Conservation (phyloP, 2,329 filamentous ascomycete genomes). For the Colletotrichum sp. region DNA sequence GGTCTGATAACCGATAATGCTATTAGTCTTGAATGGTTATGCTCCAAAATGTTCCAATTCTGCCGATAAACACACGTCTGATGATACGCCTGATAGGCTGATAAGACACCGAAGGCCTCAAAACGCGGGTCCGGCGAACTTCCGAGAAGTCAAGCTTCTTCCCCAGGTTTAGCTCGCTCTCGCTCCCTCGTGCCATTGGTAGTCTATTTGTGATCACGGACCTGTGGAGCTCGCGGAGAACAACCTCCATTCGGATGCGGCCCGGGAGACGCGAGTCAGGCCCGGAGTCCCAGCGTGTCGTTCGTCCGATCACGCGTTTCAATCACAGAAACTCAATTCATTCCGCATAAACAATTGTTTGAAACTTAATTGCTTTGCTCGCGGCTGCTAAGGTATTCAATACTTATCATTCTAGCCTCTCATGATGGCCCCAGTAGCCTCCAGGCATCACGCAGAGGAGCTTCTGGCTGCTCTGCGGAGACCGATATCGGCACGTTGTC, state of each 20-base stretch:
- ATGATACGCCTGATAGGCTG: not conserved
- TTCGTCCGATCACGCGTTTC: not conserved
- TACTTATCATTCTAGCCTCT: not conserved
- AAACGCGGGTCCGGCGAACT: not conserved
- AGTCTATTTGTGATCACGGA: not conserved
- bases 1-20: not conserved
- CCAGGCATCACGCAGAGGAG: not conserved
- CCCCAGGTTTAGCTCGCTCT: not conserved
- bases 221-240: not conserved
- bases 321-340: not conserved
- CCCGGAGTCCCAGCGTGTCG: not conserved
- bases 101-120: not conserved
- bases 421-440: not conserved
- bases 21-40: not conserved
- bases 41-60: not conserved
- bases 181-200: not conserved
- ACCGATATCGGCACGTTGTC: not conserved
- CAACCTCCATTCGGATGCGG: not conserved
- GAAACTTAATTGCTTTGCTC: not conserved
- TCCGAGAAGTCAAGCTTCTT: not conserved
- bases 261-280: not conserved
- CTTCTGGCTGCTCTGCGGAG: not conserved
- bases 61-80: not conserved
- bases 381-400: not conserved
- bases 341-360: not conserved